These are phyloP conservation scores for Rhynchospora breviuscula DNA, from an alignment of 176 grass and related monocot species.

Conservation along the genomic window DNA sequence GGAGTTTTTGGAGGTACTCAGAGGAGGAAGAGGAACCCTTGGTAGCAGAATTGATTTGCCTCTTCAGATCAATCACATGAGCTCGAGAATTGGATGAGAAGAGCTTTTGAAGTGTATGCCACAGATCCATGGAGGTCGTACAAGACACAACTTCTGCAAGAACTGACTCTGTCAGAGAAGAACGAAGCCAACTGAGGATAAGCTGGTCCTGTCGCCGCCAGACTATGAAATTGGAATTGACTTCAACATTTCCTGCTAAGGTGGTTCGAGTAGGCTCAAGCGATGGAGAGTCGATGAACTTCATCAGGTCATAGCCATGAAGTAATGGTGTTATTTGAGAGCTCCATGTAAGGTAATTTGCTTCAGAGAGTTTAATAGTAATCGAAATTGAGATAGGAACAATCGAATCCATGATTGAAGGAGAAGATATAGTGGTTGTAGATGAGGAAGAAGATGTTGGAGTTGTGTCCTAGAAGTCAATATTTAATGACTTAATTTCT, in stretches of 20 bases:
- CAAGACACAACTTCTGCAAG: not conserved
- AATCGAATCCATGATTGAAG: not conserved
- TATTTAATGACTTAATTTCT: no score
- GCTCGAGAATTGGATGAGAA: not conserved
- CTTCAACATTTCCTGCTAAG: no score
- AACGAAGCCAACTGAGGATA: not conserved
- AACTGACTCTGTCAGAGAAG: not conserved
- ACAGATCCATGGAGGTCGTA: not conserved
- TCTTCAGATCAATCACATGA: not conserved
- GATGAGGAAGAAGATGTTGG: not conserved
- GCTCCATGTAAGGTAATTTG: not conserved
- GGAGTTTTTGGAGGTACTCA: not conserved
- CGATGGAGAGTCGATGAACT: not conserved
- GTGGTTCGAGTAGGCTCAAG: not conserved
- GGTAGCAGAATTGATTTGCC: not conserved
- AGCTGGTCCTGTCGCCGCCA: not conserved
- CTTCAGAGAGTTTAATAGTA: not conserved
- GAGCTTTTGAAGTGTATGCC: not conserved
- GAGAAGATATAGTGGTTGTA: not conserved
- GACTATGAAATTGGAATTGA: not conserved
- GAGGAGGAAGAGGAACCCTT: not conserved
- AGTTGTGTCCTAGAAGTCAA: no score
- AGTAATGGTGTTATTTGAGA: not conserved
- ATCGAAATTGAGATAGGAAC: not conserved
- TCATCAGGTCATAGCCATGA: not conserved